Percentiles rank a stretch among this genome's conserved stretches.
Conservation (phyloP, 164 flowering plant genomes). For the Brasenia schreberi region DNA sequence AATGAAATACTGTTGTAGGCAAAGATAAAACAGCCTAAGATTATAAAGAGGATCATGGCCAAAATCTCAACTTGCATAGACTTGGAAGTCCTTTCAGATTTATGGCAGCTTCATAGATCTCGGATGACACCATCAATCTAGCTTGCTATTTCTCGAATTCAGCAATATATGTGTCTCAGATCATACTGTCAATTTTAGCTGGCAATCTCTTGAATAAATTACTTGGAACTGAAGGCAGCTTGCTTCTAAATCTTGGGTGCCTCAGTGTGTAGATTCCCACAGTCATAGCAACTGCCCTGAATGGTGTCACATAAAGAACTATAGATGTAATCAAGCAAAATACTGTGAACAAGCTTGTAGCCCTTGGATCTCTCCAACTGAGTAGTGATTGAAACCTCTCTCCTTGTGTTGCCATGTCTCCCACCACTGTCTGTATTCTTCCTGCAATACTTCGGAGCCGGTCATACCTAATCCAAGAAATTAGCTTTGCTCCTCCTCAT, state of each 20-base stretch:
- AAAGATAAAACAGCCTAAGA: too few relatives aligned
- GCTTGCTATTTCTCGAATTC: neutral
- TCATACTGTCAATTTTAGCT: slow-evolving; percentile 39
- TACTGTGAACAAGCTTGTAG: slow-evolving; percentile 32
- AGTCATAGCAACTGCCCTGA: slow-evolving; percentile 37
- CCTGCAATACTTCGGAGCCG: slow-evolving; percentile 45
- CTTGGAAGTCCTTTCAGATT: neutral
- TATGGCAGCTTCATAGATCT: neutral
- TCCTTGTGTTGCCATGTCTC: slow-evolving; percentile 54
- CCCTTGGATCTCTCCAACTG: slow-evolving; percentile 56
- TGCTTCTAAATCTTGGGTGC: slow-evolving; percentile 59
- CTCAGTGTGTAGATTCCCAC: slow-evolving; percentile 42
- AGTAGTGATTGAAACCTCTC: slow-evolving; percentile 46
- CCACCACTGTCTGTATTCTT: slow-evolving; percentile 48
- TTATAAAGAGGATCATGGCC: neutral
- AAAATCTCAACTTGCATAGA: neutral
- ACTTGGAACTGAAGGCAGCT: slow-evolving; percentile 55
- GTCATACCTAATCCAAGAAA: slow-evolving; percentile 43
- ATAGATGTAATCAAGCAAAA: slow-evolving; percentile 38
- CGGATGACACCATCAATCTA: neutral
- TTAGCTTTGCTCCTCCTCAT: slow-evolving; percentile 60
- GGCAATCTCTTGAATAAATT: slow-evolving; percentile 66
- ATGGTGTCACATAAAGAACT: slow-evolving; percentile 39
- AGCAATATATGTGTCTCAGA: slow-evolving; percentile 12
- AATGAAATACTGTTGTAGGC: neutral